Conservation (phyloP, 768 basidiomycete genomes). For the Leucosporidium creatinivorum region DNA sequence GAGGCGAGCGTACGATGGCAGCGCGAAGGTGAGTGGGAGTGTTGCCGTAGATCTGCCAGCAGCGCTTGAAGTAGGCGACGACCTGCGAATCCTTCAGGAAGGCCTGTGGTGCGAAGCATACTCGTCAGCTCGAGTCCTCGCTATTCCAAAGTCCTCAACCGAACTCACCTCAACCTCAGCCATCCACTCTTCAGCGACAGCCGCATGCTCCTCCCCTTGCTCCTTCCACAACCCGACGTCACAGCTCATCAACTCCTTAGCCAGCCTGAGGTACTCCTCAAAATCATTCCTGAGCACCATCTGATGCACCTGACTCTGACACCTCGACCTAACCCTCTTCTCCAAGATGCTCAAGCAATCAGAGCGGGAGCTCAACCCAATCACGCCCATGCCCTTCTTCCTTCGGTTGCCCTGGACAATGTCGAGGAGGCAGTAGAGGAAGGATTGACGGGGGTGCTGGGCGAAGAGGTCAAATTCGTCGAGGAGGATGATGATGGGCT, state of each 20-base stretch:
- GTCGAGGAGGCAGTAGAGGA: conserved; percentile 91
- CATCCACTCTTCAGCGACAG: conserved; percentile 41
- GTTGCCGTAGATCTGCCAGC: conserved; percentile 35
- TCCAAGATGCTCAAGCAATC: conserved; percentile 84
- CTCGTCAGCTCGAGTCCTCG: background rate
- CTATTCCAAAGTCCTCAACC: background rate
- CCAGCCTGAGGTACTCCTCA: conserved; percentile 51
- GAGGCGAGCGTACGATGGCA: background rate
- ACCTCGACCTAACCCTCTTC: conserved; percentile 94
- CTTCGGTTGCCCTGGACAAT: conserved; percentile 79
- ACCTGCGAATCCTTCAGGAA: conserved; percentile 15
- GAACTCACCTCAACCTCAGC: conserved; percentile 45
- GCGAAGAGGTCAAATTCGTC: conserved; percentile 94
- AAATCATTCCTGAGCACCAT: conserved; percentile 56
- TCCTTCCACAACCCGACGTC: conserved; percentile 37
- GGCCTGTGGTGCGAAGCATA: background rate
- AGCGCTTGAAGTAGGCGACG: conserved; percentile 7
- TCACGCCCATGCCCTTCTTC: conserved; percentile 49
- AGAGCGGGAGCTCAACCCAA: conserved; percentile 78
- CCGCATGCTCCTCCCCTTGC: conserved; percentile 11
- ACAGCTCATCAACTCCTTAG: conserved; percentile 48
- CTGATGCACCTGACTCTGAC: conserved; percentile 82
- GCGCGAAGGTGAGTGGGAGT: conserved; percentile 18
- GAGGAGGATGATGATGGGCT: conserved; percentile 62
- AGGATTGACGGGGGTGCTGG: conserved; percentile 78